A percentile compares a stretch with the other conserved stretches of the same genome.
Conservation (phyloP, 2,329 filamentous ascomycete genomes). For the Trichoderma harzianum region DNA sequence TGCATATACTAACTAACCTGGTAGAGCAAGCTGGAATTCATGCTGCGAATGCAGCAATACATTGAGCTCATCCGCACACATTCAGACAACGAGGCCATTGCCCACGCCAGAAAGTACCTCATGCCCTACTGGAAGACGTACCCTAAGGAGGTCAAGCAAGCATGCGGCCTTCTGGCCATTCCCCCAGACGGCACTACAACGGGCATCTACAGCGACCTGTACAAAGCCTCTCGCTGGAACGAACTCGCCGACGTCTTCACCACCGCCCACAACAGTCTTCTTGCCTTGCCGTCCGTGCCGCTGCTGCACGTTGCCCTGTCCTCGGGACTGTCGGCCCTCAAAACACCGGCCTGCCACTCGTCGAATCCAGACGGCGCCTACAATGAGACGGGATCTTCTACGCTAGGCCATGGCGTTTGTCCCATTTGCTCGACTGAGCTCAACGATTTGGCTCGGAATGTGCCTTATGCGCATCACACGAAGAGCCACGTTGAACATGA, state of each 20-base stretch:
- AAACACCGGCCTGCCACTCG: conserved; percentile 90
- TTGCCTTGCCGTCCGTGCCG: conserved; percentile 76
- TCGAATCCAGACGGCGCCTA: conserved; percentile 43
- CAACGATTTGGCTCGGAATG: conserved; percentile 81
- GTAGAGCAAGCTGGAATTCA: conserved; percentile 82
- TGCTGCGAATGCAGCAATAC: conserved; percentile 90
- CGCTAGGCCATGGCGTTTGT: conserved; percentile 72
- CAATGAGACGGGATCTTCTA: conserved; percentile 23
- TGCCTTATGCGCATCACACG: conserved; percentile 93
- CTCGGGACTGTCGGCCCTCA: conserved; percentile 88
- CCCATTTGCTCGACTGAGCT: conserved; percentile 95
- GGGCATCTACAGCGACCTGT: conserved; percentile 55
- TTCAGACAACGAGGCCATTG: conserved; percentile 68
- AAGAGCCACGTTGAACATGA: conserved; percentile 91
- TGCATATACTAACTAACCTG: conserved; percentile 1
- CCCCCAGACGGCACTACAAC: conserved; percentile 47
- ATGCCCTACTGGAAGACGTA: conserved; percentile 66
- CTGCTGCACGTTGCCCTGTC: conserved; percentile 88
- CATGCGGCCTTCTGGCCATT: conserved; percentile 78
- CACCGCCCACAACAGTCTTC: conserved; percentile 79
- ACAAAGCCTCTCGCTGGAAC: conserved; percentile 69
- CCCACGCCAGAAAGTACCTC: conserved; percentile 80
- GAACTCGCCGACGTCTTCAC: conserved; percentile 78
- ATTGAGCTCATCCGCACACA: conserved; percentile 80
- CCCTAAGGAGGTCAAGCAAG: conserved; percentile 64